Evolutionary conservation across 169 alveolate species (phyloP).

Genomic region (Toxoplasma gondii): DNA sequence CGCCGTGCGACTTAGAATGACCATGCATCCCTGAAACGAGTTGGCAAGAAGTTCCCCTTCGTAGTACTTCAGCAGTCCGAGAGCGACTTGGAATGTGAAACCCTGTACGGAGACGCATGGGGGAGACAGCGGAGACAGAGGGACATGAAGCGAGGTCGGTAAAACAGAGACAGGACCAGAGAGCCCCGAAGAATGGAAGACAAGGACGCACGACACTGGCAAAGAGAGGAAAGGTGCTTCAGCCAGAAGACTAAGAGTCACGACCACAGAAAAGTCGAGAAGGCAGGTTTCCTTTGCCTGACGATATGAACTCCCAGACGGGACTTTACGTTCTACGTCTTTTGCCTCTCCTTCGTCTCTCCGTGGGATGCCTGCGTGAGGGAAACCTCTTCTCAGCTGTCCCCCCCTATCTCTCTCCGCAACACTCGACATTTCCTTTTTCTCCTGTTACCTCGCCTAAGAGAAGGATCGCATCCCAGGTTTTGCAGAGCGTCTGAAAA

Average conservation of each 20-base stretch:
- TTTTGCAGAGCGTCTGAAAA: background rate
- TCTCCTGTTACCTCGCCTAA: constrained; percentile 37
- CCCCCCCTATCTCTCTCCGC: too few relatives aligned
- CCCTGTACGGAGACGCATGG: background rate
- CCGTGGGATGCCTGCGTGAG: too few relatives aligned
- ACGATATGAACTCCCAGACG: too few relatives aligned
- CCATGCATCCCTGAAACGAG: constrained; percentile 57
- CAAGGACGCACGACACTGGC: too few relatives aligned
- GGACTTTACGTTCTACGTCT: too few relatives aligned
- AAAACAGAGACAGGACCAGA: background rate
- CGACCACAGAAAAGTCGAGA: too few relatives aligned
- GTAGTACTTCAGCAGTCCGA: constrained; percentile 51
- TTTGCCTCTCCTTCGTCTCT: too few relatives aligned
- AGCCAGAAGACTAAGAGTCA: too few relatives aligned
- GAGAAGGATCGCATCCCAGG: constrained; percentile 53
- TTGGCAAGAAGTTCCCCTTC: constrained; percentile 47
- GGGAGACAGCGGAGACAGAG: background rate
- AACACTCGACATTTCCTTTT: too few relatives aligned
- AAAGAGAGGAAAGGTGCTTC: too few relatives aligned
- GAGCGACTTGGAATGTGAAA: constrained; percentile 44
- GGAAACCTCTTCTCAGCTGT: too few relatives aligned
- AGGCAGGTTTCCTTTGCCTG: too few relatives aligned
- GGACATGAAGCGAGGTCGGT: background rate
- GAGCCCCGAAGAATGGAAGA: background rate
- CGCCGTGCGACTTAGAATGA: constrained; percentile 41